Base-by-base conservation (phyloP, 2,329 filamentous ascomycete genomes). In the Talaromyces islandicus region DNA sequence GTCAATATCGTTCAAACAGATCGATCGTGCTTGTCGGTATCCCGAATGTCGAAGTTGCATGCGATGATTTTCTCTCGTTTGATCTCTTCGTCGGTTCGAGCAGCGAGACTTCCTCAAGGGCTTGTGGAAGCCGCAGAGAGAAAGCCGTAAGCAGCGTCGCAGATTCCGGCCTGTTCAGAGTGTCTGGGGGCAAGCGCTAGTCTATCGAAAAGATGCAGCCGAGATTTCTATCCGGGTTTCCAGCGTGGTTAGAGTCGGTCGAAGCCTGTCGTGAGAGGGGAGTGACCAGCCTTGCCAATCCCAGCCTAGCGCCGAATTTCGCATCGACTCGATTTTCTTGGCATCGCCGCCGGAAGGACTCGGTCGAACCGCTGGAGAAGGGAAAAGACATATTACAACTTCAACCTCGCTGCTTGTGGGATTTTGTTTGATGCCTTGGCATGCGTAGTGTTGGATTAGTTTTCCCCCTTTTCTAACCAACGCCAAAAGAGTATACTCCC, bases 251-350 rank as follows among this genome's bases (percentile, higher is more conserved):
- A 52, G 53, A 53, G 30, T 67, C 61, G 65, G 68, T 65, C 64
- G 67, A 69, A 66, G 66, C 62, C 62, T 66, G 64, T 67, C 64
- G 62, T 63, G 57, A 64, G 59, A 63, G 61, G 63, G 68, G 65
- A 62, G 65, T 65, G 61, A 62, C 64, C 67, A 63, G 24, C 65
- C 32, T 67, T 65, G 63, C 66, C 62, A 62, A 63, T 64, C 60
- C 64, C 65, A 65, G 64, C 61, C 64, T 63, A 59, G 63, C 64
- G 65, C 29, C 64, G 65, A 65, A 62, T 61, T 60, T 10, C 43
- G 43, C 64, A 57, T 51, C 32, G 7, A 60, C 46, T 50, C 38
- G 46, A 56, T 48, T 38, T 35, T 64, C 68, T 70, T 69, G 68
- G 68, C 68, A 61, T 55, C 55, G 27, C 30, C 29, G 35, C 48